These are phyloP conservation scores for Spiraea crenata DNA, from an alignment of 331 rosid genomes.

Conservation along the genomic window DNA sequence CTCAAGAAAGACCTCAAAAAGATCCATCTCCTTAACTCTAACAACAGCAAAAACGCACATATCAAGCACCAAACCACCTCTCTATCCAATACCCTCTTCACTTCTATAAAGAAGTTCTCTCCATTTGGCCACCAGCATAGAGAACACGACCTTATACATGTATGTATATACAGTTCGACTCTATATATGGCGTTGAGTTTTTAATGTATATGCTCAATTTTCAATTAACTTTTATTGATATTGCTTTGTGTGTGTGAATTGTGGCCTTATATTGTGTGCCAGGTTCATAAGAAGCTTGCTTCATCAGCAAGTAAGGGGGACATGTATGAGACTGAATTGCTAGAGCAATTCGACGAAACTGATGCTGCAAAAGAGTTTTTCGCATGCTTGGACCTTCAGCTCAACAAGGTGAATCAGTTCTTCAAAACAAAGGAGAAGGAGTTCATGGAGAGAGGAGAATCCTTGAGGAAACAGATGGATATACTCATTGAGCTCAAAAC, in stretches of 20 bases:
- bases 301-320: slow-evolving; percentile 73
- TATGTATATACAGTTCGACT: slow-evolving; percentile 21
- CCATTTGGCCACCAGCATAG: slow-evolving; percentile 57
- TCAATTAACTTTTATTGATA: background rate
- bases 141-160: slow-evolving; percentile 86
- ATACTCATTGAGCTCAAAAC: slow-evolving; percentile 67
- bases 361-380: slow-evolving; percentile 82
- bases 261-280: slow-evolving; percentile 3
- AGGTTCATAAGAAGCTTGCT: slow-evolving; percentile 88
- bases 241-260: background rate
- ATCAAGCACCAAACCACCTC: slow-evolving; percentile 30
- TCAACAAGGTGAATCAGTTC: slow-evolving; percentile 83
- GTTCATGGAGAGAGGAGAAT: slow-evolving; percentile 82
- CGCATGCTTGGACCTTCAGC: slow-evolving; percentile 75
- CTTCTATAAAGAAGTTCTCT: slow-evolving; percentile 56
- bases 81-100: slow-evolving; percentile 42
- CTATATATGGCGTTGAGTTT: too few species aligned
- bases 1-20: slow-evolving; percentile 81
- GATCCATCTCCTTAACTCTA: slow-evolving; percentile 46
- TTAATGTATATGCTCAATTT: slow-evolving; percentile 11
- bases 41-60: slow-evolving; percentile 26
- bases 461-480: slow-evolving; percentile 77
- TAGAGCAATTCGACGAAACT: slow-evolving; percentile 78
- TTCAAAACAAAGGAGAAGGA: slow-evolving; percentile 75
- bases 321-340: slow-evolving; percentile 85